phyloP scores from a whole-genome alignment of 2,329 filamentous ascomycete genomes.

The Acephala macrosclerotiorum region DNA sequence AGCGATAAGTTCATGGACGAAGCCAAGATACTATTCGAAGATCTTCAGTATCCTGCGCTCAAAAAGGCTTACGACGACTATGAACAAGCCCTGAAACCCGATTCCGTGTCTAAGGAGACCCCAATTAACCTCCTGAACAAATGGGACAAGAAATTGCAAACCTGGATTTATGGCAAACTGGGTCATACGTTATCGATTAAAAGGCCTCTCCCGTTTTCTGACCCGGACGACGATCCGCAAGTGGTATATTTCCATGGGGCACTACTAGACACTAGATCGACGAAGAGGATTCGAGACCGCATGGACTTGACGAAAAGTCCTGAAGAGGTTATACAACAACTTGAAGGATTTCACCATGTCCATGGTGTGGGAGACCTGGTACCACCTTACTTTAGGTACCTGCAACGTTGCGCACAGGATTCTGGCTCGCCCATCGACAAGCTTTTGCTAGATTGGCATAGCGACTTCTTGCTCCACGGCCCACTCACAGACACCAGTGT shows the following conservation, averaged over 20 bases:
- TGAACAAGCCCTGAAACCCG: neutral
- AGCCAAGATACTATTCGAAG: neutral
- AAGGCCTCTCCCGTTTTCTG: neutral
- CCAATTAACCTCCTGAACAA: neutral
- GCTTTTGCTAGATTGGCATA: neutral
- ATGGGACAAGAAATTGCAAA: slow-evolving; percentile 1
- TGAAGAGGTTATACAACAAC: neutral
- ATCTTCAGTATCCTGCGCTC: neutral
- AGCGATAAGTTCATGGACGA: neutral
- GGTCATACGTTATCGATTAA: slow-evolving; percentile 13
- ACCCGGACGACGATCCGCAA: slow-evolving; percentile 26
- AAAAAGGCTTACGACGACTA: neutral
- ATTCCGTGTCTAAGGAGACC: neutral
- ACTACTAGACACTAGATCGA: neutral
- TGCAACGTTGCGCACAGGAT: neutral
- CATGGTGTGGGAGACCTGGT: neutral
- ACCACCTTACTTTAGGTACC: neutral
- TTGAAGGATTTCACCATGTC: neutral
- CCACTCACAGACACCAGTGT: neutral
- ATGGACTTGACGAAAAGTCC: neutral
- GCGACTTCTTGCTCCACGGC: neutral
- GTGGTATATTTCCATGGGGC: slow-evolving; percentile 25
- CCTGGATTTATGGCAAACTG: slow-evolving; percentile 20
- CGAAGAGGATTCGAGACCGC: neutral
- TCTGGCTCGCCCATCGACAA: neutral